Base-by-base conservation (phyloP, 306 rosid species). In the Lupinus albus region DNA sequence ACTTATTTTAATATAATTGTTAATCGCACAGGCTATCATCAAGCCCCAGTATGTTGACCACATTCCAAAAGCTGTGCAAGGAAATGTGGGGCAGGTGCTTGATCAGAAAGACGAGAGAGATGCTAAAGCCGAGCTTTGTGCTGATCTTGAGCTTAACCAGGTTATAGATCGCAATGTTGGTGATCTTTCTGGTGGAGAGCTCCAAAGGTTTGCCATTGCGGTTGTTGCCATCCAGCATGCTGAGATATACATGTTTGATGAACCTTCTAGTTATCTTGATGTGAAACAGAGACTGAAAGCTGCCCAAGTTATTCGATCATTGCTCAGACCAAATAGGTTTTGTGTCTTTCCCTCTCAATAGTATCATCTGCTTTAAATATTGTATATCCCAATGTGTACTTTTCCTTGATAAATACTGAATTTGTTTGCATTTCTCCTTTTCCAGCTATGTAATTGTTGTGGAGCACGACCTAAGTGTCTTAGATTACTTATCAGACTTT, bases 41-140 rank as follows among this genome's bases (percentile, higher is more conserved):
- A 94, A 94, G 91, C 99, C 97, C 61, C 99, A 94, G 68, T 91
- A 90, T 77, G 99, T 94, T 59, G 99, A 94, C 72, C 92, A 94
- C 80, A 91, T 90, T 76, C 97, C 99, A 46, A 94, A 85, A 81
- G 99, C 97, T 10, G 97, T 94, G 66, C 97, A 91, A 88, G 99
- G 99, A 50, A 94, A 91, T 71, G 97, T 94, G 45, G 95, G 92
- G 53, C 91, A 94, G 86, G 90, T 87, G 78, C 95, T 94, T 17
- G 91, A 81, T 38, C 95, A 88, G 72, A 90, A 94, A 72, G 84
- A 94, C 60, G 99, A 88, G 84, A 88, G 95, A 80, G 79, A 82
- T 38, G 48, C 74, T 82, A 94, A 94, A 79, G 70, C 67, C 17
- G 82, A 82, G 72, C 88, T 94, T 14, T 94, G 99, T 63, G 65